Evolutionary conservation across 345 rosid genomes (phyloP).

Genomic region (Sapria himalayana): DNA sequence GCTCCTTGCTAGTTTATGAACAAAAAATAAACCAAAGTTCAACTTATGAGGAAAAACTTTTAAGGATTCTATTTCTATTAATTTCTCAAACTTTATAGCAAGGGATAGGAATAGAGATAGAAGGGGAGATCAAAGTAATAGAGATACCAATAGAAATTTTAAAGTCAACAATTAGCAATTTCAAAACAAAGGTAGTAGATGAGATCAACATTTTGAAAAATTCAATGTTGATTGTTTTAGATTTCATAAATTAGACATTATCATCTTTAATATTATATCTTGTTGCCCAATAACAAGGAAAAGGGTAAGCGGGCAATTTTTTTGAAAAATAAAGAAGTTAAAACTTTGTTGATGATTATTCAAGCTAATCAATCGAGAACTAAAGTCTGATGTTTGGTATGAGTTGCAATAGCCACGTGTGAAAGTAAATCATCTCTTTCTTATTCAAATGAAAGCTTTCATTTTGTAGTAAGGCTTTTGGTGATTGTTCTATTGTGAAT

Average conservation of each 20-base stretch:
- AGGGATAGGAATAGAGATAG: background rate
- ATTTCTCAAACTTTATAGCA: background rate
- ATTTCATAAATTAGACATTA: too few species aligned
- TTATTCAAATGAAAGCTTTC: background rate
- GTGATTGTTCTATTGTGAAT: background rate
- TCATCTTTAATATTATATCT: background rate
- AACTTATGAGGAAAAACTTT: background rate
- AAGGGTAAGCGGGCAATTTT: background rate
- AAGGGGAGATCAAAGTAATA: background rate
- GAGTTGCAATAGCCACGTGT: background rate
- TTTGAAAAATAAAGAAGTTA: background rate
- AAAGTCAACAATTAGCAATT: background rate
- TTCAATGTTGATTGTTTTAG: background rate
- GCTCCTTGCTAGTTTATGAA: slow-evolving; percentile 4
- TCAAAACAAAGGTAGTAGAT: background rate
- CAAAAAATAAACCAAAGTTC: background rate
- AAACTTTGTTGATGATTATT: background rate
- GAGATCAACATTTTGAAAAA: background rate
- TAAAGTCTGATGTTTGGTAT: background rate
- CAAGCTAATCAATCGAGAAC: too few species aligned
- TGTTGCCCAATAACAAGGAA: background rate
- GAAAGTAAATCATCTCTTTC: slow-evolving; percentile 3
- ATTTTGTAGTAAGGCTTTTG: slow-evolving; percentile 2
- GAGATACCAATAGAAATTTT: background rate
- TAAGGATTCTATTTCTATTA: too few species aligned